phyloP scores from a whole-genome alignment of 257 asterid genomes.

The Jacaranda mimosifolia region DNA sequence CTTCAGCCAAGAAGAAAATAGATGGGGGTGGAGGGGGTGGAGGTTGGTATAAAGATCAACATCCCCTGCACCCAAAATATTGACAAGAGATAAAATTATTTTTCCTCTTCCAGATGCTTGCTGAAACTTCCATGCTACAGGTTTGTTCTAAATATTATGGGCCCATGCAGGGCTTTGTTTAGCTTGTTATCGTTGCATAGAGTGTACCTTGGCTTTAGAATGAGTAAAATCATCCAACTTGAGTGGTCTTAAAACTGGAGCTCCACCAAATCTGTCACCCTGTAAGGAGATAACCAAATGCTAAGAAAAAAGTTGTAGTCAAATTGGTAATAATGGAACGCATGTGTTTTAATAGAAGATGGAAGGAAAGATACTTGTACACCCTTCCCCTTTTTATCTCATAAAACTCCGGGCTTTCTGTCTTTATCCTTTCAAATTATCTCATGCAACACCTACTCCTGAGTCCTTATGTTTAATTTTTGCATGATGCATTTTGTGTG shows the following conservation, averaged over 20 bases:
- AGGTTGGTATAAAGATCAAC: neutral
- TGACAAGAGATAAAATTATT: slow-evolving; percentile 1
- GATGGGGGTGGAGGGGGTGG: no score
- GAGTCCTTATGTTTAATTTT: neutral
- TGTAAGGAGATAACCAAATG: slow-evolving; percentile 39
- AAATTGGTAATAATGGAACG: neutral
- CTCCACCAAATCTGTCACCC: slow-evolving; percentile 56
- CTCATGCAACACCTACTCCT: no score
- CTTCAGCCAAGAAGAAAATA: neutral
- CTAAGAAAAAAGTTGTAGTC: slow-evolving; percentile 13
- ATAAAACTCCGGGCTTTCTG: no score
- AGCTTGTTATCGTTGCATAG: slow-evolving; percentile 3
- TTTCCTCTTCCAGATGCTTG: neutral
- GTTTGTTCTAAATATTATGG: neutral
- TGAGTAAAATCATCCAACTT: slow-evolving; percentile 78
- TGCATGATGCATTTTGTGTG: slow-evolving; percentile 3
- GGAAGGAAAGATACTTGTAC: no score
- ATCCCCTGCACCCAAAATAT: no score
- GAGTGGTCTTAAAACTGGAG: slow-evolving; percentile 66
- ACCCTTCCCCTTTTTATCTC: no score
- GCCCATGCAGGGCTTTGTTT: neutral
- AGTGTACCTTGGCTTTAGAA: slow-evolving; percentile 85
- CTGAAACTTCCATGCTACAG: neutral
- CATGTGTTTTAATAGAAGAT: no score
- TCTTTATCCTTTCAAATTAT: no score